These are phyloP conservation scores for Filobasidium uniguttulatum DNA, from an alignment of 1,284 basidiomycete species.

Conservation along the genomic window DNA sequence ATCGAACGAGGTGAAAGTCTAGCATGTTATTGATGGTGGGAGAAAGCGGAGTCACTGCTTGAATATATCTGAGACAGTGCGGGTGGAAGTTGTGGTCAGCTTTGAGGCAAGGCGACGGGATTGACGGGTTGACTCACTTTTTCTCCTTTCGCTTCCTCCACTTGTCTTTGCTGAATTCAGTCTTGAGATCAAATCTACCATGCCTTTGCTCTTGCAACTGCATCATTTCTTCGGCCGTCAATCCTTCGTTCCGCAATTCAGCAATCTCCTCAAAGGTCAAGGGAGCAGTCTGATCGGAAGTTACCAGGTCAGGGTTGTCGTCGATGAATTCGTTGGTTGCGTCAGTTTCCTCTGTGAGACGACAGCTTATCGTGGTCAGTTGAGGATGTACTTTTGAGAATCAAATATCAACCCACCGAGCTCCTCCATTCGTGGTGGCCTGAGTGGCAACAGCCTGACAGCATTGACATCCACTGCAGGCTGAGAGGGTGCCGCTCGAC, in stretches of 20 bases:
- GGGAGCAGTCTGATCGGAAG: constrained; percentile 7
- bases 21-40: constrained; percentile 79
- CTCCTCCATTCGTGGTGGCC: constrained; percentile 17
- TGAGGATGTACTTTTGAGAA: background rate
- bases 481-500: constrained; percentile 16
- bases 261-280: constrained; percentile 55
- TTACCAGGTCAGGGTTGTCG: constrained; percentile 9
- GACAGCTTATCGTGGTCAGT: background rate
- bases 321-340: constrained; percentile 78
- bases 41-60: constrained; percentile 68
- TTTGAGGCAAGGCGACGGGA: background rate
- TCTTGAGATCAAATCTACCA: constrained; percentile 77
- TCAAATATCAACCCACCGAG: constrained; percentile 18
- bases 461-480: constrained; percentile 2
- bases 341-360: constrained; percentile 60
- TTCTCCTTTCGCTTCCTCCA: constrained; percentile 88
- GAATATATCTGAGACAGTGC: constrained; percentile 43
- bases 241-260: constrained; percentile 40
- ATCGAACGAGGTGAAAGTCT: constrained; percentile 57
- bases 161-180: constrained; percentile 93
- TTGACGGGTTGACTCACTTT: constrained; percentile 47
- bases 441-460: constrained; percentile 14
- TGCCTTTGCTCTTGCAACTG: constrained; percentile 81
- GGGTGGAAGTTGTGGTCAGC: background rate
- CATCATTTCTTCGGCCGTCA: constrained; percentile 65